A percentile compares a stretch with the other conserved stretches of the same genome.
These are phyloP conservation scores for Wickerhamia fluorescens DNA, from an alignment of 805 yeast species.

Conservation along the genomic window DNA sequence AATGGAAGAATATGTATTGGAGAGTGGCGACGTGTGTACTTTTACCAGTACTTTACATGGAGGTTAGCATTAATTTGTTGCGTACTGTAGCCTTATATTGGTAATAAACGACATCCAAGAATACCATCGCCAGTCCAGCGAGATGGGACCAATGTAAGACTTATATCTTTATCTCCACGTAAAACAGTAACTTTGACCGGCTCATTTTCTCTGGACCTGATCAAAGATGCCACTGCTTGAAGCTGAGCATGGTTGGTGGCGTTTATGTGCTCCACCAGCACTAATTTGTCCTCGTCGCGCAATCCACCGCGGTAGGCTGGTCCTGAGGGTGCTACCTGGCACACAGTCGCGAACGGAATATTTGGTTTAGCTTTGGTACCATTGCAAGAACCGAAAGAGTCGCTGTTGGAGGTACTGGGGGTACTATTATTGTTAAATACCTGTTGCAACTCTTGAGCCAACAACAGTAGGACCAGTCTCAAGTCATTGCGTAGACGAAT, in stretches of 20 bases:
- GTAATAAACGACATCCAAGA: slow-evolving; percentile 58
- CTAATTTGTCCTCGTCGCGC: slow-evolving; percentile 44
- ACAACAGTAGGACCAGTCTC: slow-evolving; percentile 35
- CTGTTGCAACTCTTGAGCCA: slow-evolving; percentile 41
- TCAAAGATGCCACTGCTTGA: slow-evolving; percentile 36
- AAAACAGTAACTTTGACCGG: slow-evolving; percentile 19
- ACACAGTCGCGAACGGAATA: slow-evolving; percentile 49
- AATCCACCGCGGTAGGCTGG: slow-evolving; percentile 57
- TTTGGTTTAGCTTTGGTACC: not conserved
- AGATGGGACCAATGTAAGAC: slow-evolving; percentile 35
- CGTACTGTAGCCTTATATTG: no score
- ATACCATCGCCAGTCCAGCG: slow-evolving; percentile 63
- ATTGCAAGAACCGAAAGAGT: not conserved
- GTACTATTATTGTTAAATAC: slow-evolving; percentile 24
- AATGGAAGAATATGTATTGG: slow-evolving; percentile 71
- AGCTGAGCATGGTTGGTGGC: slow-evolving; percentile 51
- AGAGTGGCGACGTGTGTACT: slow-evolving; percentile 68
- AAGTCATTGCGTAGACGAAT: slow-evolving; percentile 69
- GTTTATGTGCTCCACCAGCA: slow-evolving; percentile 47
- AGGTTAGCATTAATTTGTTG: no score
- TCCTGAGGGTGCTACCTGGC: slow-evolving; percentile 41
- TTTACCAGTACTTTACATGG: slow-evolving; percentile 95
- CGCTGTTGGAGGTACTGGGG: not conserved
- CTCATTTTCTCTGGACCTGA: slow-evolving; percentile 29
- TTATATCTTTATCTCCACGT: slow-evolving; percentile 20